phyloP scores from a whole-genome alignment of 441 rosid genomes.

The Populus tomentosa region DNA sequence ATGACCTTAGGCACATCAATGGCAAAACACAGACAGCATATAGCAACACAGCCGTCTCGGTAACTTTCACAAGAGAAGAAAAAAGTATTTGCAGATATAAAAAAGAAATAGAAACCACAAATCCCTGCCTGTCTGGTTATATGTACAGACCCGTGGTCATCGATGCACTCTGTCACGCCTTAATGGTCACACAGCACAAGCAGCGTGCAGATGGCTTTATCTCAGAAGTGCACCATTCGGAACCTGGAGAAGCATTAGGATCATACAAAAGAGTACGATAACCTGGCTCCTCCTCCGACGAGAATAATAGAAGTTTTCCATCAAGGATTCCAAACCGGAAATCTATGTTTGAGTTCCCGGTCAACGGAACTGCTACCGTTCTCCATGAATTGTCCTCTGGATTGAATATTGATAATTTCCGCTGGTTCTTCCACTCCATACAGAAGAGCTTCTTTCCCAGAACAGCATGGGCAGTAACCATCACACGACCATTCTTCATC shows the following conservation, averaged over 20 bases:
- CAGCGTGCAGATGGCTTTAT: slow-evolving; percentile 77
- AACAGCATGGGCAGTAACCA: slow-evolving; percentile 96
- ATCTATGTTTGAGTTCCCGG: slow-evolving; percentile 70
- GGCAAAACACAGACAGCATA: too few species aligned
- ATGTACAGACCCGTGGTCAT: background rate
- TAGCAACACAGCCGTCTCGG: too few species aligned
- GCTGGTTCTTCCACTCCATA: slow-evolving; percentile 94
- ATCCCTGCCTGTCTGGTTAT: too few species aligned
- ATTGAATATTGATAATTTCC: slow-evolving; percentile 69
- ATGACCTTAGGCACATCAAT: too few species aligned
- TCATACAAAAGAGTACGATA: slow-evolving; percentile 68
- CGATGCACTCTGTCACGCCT: slow-evolving; percentile 40
- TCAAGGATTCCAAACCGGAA: slow-evolving; percentile 77
- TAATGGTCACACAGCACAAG: slow-evolving; percentile 78
- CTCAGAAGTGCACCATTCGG: slow-evolving; percentile 70
- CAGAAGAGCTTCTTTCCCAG: slow-evolving; percentile 77
- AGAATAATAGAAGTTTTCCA: slow-evolving; percentile 75
- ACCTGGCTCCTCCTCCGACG: slow-evolving; percentile 50
- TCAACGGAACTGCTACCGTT: slow-evolving; percentile 74
- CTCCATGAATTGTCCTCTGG: slow-evolving; percentile 77
- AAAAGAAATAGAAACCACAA: background rate
- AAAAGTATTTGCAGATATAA: background rate
- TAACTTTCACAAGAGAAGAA: background rate
- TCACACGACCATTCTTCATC: slow-evolving; percentile 85
- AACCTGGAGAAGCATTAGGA: slow-evolving; percentile 66